Percentiles rank a stretch among this genome's conserved stretches.
These are phyloP conservation scores for Mycena leptocephala DNA, from an alignment of 768 basidiomycete genomes.

Conservation along the genomic window DNA sequence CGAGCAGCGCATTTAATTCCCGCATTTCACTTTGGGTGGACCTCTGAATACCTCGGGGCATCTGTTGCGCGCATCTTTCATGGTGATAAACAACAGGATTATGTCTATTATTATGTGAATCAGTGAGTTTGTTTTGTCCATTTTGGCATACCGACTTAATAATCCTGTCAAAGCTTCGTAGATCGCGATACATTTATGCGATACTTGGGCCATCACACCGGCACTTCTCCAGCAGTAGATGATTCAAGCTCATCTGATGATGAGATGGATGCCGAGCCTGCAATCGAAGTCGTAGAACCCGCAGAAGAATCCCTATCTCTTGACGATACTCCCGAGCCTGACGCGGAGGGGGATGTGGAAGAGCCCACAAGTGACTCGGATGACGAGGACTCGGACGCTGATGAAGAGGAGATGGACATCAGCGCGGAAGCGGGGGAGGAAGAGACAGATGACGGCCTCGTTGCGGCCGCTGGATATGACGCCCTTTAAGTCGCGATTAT, in stretches of 20 bases:
- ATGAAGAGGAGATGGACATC: too few relatives aligned
- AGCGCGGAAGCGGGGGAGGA: background rate
- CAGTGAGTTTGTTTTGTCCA: background rate
- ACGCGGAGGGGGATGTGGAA: too few relatives aligned
- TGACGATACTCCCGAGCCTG: background rate
- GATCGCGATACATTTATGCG: too few relatives aligned
- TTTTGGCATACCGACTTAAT: too few relatives aligned
- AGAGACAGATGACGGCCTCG: background rate
- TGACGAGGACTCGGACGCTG: too few relatives aligned
- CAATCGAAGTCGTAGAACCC: background rate
- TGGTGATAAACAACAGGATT: background rate
- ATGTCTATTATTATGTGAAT: background rate
- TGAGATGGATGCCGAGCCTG: background rate
- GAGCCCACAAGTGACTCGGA: too few relatives aligned
- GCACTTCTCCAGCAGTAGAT: too few relatives aligned
- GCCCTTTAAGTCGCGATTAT: background rate
- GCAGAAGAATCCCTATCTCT: too few relatives aligned
- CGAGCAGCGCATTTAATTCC: too few relatives aligned
- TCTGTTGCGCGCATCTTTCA: background rate
- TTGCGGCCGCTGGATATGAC: background rate
- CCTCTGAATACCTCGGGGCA: too few relatives aligned
- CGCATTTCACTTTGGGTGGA: background rate
- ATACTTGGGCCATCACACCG: too few relatives aligned
- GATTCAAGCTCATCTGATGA: background rate
- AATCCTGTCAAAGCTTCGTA: too few relatives aligned